Conservation (phyloP, 164 flowering plant species). For the Liquidambar formosana region DNA sequence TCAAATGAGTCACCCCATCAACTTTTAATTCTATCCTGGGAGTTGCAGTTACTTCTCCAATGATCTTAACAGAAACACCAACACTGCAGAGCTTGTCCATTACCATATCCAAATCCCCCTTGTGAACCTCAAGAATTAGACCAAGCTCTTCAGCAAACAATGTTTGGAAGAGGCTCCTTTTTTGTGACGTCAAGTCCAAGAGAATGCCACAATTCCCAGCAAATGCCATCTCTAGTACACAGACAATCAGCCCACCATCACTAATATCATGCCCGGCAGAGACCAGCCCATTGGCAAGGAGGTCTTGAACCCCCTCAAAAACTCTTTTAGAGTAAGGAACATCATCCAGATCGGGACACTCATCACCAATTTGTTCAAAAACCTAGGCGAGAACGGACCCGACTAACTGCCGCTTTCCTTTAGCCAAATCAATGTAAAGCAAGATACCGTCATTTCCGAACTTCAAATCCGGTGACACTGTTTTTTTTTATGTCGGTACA, state of each 20-base stretch:
- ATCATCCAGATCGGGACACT: constrained; percentile 89
- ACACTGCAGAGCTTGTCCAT: constrained; percentile 34
- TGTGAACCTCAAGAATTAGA: constrained; percentile 75
- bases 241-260: constrained; percentile 84
- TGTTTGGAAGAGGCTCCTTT: constrained; percentile 49
- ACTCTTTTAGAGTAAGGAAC: constrained; percentile 68
- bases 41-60: constrained; percentile 59
- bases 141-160: constrained; percentile 96
- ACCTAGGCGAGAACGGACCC: constrained; percentile 95
- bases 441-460: constrained; percentile 76
- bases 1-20: constrained; percentile 58
- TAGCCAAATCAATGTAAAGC: constrained; percentile 82
- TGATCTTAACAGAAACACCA: constrained; percentile 54
- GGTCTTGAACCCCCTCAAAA: constrained; percentile 70
- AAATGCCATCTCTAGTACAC: constrained; percentile 87
- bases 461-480: constrained; percentile 92
- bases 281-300: constrained; percentile 60
- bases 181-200: constrained; percentile 56
- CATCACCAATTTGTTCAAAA: constrained; percentile 84
- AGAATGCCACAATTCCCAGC: constrained; percentile 86
- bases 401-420: constrained; percentile 83
- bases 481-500: constrained; percentile 91
- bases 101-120: constrained; percentile 47
- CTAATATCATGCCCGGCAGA: constrained; percentile 96
- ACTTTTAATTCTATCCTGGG: constrained; percentile 53